Conservation (phyloP, 2,329 filamentous ascomycete genomes). For the Tolypocladium sp. region DNA sequence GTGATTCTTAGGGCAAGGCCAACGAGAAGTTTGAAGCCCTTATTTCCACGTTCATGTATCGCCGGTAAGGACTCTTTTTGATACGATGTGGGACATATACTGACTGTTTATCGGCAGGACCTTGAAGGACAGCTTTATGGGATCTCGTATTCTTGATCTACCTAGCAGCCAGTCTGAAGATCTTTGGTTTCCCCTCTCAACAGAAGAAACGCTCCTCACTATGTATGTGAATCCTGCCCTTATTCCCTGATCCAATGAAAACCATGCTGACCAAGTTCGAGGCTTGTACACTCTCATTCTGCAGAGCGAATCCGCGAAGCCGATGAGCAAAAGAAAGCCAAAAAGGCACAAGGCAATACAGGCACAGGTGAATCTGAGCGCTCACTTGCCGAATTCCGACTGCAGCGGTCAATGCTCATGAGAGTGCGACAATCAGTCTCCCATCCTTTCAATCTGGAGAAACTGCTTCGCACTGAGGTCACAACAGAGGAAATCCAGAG, state of each 20-base stretch:
- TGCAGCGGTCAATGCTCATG: too few relatives aligned
- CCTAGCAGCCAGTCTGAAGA: constrained; percentile 7
- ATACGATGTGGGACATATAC: neutral
- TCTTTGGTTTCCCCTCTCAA: constrained; percentile 13
- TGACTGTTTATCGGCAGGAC: constrained; percentile 9
- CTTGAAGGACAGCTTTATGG: constrained; percentile 16
- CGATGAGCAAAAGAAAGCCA: constrained; percentile 2
- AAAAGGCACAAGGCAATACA: too few relatives aligned
- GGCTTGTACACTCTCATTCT: too few relatives aligned
- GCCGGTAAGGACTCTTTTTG: constrained; percentile 11
- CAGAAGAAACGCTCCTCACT: constrained; percentile 15
- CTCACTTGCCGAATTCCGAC: too few relatives aligned
- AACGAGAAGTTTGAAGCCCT: constrained; percentile 11
- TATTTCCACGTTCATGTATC: constrained; percentile 14
- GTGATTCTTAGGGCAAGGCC: constrained; percentile 6
- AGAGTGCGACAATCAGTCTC: constrained; percentile 13
- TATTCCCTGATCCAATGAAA: too few relatives aligned
- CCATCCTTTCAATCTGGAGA: constrained; percentile 19
- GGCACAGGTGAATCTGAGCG: too few relatives aligned
- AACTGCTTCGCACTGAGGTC: constrained; percentile 7
- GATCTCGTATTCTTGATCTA: constrained; percentile 14
- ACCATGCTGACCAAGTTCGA: too few relatives aligned
- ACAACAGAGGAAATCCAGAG: neutral
- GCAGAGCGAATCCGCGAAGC: neutral
- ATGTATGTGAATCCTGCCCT: constrained; percentile 9